Percentiles rank a stretch among this genome's conserved stretches.
Conservation (phyloP, 257 asterid genomes). For the Capsicum chinense region DNA sequence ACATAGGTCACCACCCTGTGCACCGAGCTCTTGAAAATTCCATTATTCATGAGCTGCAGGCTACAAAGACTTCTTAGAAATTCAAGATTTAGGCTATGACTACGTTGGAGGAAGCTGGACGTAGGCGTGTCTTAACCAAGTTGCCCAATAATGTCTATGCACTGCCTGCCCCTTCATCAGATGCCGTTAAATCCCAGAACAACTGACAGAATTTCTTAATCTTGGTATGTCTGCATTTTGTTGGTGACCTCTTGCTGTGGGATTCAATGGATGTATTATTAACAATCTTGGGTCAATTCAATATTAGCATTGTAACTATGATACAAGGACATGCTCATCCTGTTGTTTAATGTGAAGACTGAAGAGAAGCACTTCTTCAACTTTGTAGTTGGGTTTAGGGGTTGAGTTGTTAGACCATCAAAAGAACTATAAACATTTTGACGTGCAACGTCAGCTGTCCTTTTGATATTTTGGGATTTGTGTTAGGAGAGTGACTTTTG, state of each 20-base stretch:
- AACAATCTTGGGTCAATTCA: background rate
- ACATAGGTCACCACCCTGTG: too few species aligned
- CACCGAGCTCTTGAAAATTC: too few species aligned
- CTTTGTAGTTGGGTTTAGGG: background rate
- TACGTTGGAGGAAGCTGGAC: conserved; percentile 46
- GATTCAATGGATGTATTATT: conserved; percentile 7
- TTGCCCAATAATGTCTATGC: conserved; percentile 55
- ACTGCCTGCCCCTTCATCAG: conserved; percentile 55
- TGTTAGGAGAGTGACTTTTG: conserved; percentile 2
- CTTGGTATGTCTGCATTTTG: conserved; percentile 27
- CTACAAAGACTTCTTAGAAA: too few species aligned
- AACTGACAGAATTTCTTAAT: conserved; percentile 27
- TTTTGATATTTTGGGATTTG: conserved; percentile 15
- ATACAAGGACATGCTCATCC: background rate
- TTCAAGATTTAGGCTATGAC: too few species aligned
- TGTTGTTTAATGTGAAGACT: background rate
- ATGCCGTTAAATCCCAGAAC: conserved; percentile 29
- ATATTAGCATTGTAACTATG: background rate
- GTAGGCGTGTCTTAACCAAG: conserved; percentile 50
- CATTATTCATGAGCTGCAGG: too few species aligned
- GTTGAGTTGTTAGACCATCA: conserved; percentile 25
- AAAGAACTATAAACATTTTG: conserved; percentile 7
- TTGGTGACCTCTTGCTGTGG: conserved; percentile 19
- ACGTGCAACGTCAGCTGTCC: background rate
- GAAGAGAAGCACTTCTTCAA: background rate